phyloP scores from a whole-genome alignment of 768 basidiomycete genomes.

The Chalciporus sphaerocephalus region DNA sequence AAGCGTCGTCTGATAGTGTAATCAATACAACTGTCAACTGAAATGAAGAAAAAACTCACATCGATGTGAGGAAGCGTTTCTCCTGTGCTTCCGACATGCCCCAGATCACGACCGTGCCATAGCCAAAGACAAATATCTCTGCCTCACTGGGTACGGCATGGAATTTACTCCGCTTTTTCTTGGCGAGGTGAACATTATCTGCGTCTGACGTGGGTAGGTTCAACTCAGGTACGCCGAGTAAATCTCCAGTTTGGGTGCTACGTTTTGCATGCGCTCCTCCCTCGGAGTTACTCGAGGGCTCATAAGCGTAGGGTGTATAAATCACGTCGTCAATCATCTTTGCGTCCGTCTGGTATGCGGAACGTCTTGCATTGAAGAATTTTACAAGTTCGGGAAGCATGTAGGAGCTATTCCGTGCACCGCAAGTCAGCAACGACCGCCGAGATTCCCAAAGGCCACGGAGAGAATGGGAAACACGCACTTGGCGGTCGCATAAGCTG shows the following conservation, averaged over 20 bases:
- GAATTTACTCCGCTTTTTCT: constrained; percentile 62
- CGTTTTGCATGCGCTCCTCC: constrained; percentile 24
- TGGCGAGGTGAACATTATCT: constrained; percentile 32
- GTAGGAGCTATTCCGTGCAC: constrained; percentile 60
- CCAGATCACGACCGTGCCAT: constrained; percentile 96
- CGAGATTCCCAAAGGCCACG: not conserved
- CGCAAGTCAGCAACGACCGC: not conserved
- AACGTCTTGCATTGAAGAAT: constrained; percentile 81
- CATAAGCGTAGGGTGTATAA: constrained; percentile 88
- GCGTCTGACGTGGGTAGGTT: constrained; percentile 27
- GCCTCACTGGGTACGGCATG: constrained; percentile 63
- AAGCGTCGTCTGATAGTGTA: constrained; percentile 72
- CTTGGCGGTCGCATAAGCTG: constrained; percentile 93
- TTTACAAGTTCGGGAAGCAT: constrained; percentile 82
- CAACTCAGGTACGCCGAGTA: constrained; percentile 75
- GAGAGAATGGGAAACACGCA: constrained; percentile 28
- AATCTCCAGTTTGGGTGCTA: constrained; percentile 52
- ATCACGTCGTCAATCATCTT: constrained; percentile 90
- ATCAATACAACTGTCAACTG: not conserved
- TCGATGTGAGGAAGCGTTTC: constrained; percentile 80
- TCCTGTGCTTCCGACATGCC: constrained; percentile 95
- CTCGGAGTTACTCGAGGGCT: constrained; percentile 39
- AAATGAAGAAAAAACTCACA: constrained; percentile 53
- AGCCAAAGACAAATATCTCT: constrained; percentile 91
- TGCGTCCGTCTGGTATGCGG: constrained; percentile 81